phyloP scores from a whole-genome alignment of 371 early-diverging fungal genomes.

The Circinella umbellata region DNA sequence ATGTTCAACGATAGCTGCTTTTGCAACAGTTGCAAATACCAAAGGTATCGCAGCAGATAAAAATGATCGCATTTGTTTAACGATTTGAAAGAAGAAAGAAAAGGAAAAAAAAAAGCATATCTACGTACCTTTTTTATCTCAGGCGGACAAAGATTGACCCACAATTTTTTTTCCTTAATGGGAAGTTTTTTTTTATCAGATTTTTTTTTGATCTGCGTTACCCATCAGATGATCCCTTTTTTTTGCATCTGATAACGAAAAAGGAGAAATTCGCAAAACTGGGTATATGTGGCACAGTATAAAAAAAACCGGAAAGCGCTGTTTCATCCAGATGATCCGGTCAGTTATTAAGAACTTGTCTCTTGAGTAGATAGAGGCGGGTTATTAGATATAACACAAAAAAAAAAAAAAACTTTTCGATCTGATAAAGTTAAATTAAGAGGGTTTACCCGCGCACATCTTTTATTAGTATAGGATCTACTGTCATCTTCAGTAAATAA shows the following conservation, averaged over 20 bases:
- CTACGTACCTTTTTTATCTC: not conserved
- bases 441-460: too few species aligned
- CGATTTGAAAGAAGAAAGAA: not conserved
- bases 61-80: not conserved
- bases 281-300: not conserved
- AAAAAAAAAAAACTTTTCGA: too few species aligned
- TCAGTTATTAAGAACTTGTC: too few species aligned
- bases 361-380: too few species aligned
- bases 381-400: too few species aligned
- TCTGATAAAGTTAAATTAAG: too few species aligned
- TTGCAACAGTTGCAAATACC: conserved; percentile 18
- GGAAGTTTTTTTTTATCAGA: conserved; percentile 1
- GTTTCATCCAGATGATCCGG: too few species aligned
- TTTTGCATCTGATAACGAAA: conserved; percentile 10
- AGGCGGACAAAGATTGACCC: conserved; percentile 5
- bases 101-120: not conserved
- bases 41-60: not conserved
- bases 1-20: conserved; percentile 62
- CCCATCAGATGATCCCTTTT: not conserved
- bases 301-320: not conserved
- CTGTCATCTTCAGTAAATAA: too few species aligned
- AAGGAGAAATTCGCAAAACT: not conserved
- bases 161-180: not conserved
- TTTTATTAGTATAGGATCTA: too few species aligned
- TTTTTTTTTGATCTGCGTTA: not conserved